Conservation (phyloP, 2,329 filamentous ascomycete species). For the Fusarium metavorans region DNA sequence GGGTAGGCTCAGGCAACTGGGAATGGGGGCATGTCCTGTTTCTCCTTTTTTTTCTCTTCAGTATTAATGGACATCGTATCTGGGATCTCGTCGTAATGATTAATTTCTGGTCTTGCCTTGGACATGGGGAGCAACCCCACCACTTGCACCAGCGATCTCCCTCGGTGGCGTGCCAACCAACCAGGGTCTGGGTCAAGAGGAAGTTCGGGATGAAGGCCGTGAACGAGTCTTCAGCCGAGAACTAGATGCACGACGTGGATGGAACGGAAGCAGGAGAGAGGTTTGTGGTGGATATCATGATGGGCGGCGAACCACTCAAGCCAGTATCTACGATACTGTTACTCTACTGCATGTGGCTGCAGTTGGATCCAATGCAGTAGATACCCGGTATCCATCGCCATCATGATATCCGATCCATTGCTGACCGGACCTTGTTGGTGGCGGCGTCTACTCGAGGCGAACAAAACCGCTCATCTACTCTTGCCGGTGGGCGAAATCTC, state of each 20-base stretch:
- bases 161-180: conserved; percentile 41
- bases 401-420: conserved; percentile 28
- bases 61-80: conserved; percentile 14
- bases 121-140: conserved; percentile 41
- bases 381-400: conserved; percentile 5
- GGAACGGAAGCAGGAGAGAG: not conserved
- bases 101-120: conserved; percentile 41
- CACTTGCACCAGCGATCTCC: conserved; percentile 35
- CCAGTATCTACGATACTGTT: not conserved
- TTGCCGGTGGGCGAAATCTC: not conserved
- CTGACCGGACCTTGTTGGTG: conserved; percentile 4
- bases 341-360: not conserved
- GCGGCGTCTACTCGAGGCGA: not conserved
- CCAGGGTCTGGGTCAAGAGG: conserved; percentile 18
- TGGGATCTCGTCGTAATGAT: conserved; percentile 37
- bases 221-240: not conserved
- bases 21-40: conserved; percentile 1
- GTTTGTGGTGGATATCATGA: not conserved
- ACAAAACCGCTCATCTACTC: not conserved
- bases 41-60: not conserved
- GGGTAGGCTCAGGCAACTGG: not conserved
- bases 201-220: not conserved
- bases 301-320: not conserved
- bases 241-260: not conserved
- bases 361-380: not conserved